These are phyloP conservation scores for Allantophomopsis lycopodina DNA, from an alignment of 2,329 filamentous ascomycete genomes.

Conservation along the genomic window DNA sequence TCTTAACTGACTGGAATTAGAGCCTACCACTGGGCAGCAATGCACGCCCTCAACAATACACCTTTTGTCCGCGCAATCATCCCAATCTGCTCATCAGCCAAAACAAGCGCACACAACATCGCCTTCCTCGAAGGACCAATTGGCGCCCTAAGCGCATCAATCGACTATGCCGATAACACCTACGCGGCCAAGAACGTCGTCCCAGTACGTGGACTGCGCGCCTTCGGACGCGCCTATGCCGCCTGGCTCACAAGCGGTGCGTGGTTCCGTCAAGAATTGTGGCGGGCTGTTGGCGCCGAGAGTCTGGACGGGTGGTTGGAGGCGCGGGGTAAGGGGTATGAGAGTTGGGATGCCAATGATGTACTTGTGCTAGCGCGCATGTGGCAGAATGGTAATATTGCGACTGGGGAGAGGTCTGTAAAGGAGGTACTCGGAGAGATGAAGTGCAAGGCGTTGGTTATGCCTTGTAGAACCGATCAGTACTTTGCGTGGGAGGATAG, in stretches of 20 bases:
- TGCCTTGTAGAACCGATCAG: constrained; percentile 49
- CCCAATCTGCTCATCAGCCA: constrained; percentile 29
- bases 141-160: constrained; percentile 23
- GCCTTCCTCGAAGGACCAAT: constrained; percentile 32
- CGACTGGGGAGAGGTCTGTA: constrained; percentile 21
- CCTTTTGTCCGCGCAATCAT: constrained; percentile 23
- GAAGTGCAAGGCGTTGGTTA: constrained; percentile 45
- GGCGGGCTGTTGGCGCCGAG: constrained; percentile 19
- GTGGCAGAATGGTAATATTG: constrained; percentile 29
- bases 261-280: constrained; percentile 29
- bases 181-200: constrained; percentile 14
- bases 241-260: constrained; percentile 30
- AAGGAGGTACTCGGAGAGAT: constrained; percentile 40
- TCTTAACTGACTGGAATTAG: too few species aligned
- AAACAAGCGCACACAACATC: constrained; percentile 30
- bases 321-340: constrained; percentile 17
- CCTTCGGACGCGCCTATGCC: constrained; percentile 30
- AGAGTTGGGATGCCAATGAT: constrained; percentile 28
- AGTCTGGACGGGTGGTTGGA: constrained; percentile 23
- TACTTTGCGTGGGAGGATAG: constrained; percentile 39
- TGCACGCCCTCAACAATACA: constrained; percentile 21
- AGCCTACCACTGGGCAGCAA: constrained; percentile 29
- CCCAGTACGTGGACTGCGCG: constrained; percentile 23
- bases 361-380: constrained; percentile 25
- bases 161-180: constrained; percentile 23